Evolutionary conservation across 2,329 filamentous ascomycete species (phyloP).

Genomic region (Aspergillus thermomutatus): DNA sequence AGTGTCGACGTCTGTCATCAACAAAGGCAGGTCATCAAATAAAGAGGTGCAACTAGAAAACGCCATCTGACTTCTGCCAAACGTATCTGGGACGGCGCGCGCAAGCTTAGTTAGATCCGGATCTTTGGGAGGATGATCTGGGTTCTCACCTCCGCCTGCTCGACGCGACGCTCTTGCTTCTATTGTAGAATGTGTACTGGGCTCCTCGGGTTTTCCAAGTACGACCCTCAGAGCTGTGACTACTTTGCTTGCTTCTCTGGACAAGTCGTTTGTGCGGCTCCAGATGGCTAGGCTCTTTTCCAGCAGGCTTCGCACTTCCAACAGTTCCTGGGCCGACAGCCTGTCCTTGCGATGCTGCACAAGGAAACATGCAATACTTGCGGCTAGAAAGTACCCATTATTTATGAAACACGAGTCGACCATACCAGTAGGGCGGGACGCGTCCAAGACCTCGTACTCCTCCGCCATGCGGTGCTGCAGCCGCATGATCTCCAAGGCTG

Average conservation of each 20-base stretch:
- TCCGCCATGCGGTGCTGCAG: constrained; percentile 1
- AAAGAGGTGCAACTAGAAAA: background rate
- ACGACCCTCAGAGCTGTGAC: background rate
- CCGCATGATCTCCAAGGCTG: constrained; percentile 1
- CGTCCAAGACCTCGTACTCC: background rate
- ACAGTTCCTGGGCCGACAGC: constrained; percentile 1
- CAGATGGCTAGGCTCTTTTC: constrained; percentile 1
- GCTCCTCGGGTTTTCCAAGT: background rate
- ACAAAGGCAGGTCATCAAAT: background rate
- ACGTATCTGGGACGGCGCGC: no score
- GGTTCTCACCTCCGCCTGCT: background rate
- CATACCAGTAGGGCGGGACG: background rate
- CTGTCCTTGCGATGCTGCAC: constrained; percentile 1
- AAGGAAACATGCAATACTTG: background rate
- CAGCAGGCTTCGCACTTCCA: background rate
- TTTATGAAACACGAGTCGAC: background rate
- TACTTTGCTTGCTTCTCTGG: background rate
- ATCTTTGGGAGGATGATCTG: no score
- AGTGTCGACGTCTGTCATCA: background rate
- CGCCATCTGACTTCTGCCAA: no score
- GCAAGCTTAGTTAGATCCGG: no score
- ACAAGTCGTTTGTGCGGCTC: background rate
- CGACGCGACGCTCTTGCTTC: background rate
- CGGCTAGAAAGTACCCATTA: constrained; percentile 1
- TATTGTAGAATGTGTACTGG: background rate